Conservation (phyloP, 1,139 yeast genomes). For the Suhomyces atakaporum region DNA sequence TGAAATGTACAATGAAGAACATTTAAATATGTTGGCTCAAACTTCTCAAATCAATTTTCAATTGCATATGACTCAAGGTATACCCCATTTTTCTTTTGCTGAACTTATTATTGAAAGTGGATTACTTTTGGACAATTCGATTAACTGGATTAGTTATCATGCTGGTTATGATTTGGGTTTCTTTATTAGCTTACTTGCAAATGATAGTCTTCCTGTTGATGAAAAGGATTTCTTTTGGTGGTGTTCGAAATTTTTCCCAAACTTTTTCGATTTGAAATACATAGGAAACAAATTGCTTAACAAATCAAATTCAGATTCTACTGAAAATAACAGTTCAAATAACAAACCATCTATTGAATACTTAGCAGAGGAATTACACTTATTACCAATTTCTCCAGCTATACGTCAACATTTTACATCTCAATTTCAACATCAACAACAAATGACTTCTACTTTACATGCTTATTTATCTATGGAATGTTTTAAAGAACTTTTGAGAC, state of each 20-base stretch:
- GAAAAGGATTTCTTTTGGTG: slow-evolving; percentile 79
- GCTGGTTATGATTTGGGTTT: slow-evolving; percentile 96
- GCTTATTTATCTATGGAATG: slow-evolving; percentile 61
- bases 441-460: slow-evolving; percentile 49
- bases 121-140: slow-evolving; percentile 66
- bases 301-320: slow-evolving; percentile 20
- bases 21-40: slow-evolving; percentile 64
- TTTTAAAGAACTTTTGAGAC: slow-evolving; percentile 55
- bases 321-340: slow-evolving; percentile 21
- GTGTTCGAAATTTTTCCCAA: slow-evolving; percentile 75
- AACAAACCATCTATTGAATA: slow-evolving; percentile 51
- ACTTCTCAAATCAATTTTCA: slow-evolving; percentile 85
- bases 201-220: slow-evolving; percentile 76
- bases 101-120: slow-evolving; percentile 88
- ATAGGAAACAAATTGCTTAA: slow-evolving; percentile 59
- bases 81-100: slow-evolving; percentile 77
- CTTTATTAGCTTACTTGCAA: slow-evolving; percentile 73
- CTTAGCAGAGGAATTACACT: slow-evolving; percentile 59
- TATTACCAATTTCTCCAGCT: slow-evolving; percentile 51
- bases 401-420: slow-evolving; percentile 48
- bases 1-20: slow-evolving; percentile 85
- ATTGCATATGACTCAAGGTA: slow-evolving; percentile 75
- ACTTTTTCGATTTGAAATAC: slow-evolving; percentile 79
- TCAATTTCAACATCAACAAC: slow-evolving; percentile 40
- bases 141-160: slow-evolving; percentile 91